phyloP scores from a whole-genome alignment of 1,284 basidiomycete species.

The Tilletiaria anomala region DNA sequence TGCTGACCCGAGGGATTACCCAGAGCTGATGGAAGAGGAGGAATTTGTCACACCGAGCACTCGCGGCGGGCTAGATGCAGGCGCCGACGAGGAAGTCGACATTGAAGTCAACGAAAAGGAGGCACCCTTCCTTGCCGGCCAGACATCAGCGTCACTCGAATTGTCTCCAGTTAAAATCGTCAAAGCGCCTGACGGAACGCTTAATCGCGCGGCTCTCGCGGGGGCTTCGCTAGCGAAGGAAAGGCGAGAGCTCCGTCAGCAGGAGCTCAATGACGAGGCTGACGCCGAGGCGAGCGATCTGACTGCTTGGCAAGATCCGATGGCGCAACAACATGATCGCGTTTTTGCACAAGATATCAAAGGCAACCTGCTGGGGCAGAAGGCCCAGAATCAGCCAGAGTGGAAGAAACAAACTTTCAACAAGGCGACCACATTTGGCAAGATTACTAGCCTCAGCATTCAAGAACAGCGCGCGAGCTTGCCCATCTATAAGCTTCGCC shows the following conservation, averaged over 20 bases:
- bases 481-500: slow-evolving; percentile 92
- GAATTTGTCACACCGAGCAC: slow-evolving; percentile 20
- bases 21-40: slow-evolving; percentile 67
- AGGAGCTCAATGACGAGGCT: slow-evolving; percentile 83
- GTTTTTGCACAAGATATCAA: slow-evolving; percentile 87
- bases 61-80: slow-evolving; percentile 8
- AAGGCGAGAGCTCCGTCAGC: slow-evolving; percentile 77
- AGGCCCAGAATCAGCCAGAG: slow-evolving; percentile 56
- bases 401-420: slow-evolving; percentile 92
- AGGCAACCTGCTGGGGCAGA: slow-evolving; percentile 65
- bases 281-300: slow-evolving; percentile 88
- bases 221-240: slow-evolving; percentile 89
- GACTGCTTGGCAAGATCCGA: slow-evolving; percentile 91
- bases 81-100: slow-evolving; percentile 58
- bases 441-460: slow-evolving; percentile 76
- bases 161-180: slow-evolving; percentile 88
- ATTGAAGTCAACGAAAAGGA: slow-evolving; percentile 95
- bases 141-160: slow-evolving; percentile 86
- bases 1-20: slow-evolving; percentile 82
- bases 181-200: slow-evolving; percentile 48
- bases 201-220: slow-evolving; percentile 86
- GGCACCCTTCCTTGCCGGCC: slow-evolving; percentile 86
- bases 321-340: slow-evolving; percentile 73
- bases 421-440: slow-evolving; percentile 90
- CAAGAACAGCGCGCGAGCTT: slow-evolving; percentile 81